These are phyloP conservation scores for Beta macrorhiza DNA, from an alignment of 179 eudicot genomes.

Conservation along the genomic window DNA sequence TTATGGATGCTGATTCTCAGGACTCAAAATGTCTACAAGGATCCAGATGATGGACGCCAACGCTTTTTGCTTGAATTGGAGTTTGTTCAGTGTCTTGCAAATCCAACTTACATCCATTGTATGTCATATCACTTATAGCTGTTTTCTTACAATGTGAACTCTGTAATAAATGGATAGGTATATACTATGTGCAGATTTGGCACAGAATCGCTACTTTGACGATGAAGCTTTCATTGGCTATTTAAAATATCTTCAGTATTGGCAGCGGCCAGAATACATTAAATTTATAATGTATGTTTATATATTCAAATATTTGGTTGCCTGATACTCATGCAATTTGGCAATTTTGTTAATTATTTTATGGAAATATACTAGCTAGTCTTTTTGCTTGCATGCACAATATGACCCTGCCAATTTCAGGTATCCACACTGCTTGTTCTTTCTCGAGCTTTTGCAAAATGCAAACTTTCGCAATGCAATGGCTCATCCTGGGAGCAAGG, in stretches of 20 bases:
- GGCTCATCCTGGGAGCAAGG: conserved; percentile 98
- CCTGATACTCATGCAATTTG: background rate
- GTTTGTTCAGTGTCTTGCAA: conserved; percentile 85
- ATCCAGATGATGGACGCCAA: conserved; percentile 87
- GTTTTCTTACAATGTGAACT: background rate
- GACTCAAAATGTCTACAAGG: conserved; percentile 49
- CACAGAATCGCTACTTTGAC: conserved; percentile 92
- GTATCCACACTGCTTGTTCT: conserved; percentile 93
- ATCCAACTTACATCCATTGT: conserved; percentile 93
- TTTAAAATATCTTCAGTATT: conserved; percentile 91
- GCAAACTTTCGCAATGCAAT: conserved; percentile 75
- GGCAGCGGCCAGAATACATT: conserved; percentile 88
- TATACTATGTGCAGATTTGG: conserved; percentile 56
- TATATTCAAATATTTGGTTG: background rate
- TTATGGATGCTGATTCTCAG: conserved; percentile 27
- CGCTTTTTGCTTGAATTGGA: conserved; percentile 86
- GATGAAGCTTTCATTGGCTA: conserved; percentile 94
- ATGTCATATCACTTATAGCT: conserved; percentile 19
- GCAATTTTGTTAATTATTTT: background rate
- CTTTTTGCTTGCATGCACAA: conserved; percentile 5
- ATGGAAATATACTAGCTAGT: background rate
- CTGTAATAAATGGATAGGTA: background rate
- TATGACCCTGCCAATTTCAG: conserved; percentile 33
- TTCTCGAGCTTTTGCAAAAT: conserved; percentile 90
- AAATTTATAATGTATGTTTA: conserved; percentile 70